Evolutionary conservation across 176 grass and related monocot species (phyloP).

Genomic region (Microstegium vimineum): DNA sequence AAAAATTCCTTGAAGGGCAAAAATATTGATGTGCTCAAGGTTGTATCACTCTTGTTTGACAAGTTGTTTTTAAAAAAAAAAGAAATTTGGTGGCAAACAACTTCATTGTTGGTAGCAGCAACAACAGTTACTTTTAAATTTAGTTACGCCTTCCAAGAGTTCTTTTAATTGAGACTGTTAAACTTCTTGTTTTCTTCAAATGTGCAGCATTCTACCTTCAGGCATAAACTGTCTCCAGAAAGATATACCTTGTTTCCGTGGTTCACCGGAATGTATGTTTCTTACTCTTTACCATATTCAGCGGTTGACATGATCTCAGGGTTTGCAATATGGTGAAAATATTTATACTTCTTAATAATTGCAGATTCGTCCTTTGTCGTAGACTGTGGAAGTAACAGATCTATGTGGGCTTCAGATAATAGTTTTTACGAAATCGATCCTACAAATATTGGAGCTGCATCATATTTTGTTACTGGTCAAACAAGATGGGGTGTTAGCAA

Average conservation of each 20-base stretch:
- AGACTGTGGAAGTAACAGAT: slow-evolving; percentile 52
- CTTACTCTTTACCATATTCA: not conserved
- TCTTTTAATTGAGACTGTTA: not conserved
- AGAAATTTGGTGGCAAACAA: slow-evolving; percentile 86
- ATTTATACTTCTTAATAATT: not conserved
- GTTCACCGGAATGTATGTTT: slow-evolving; percentile 55
- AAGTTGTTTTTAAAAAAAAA: not conserved
- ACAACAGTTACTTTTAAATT: slow-evolving; percentile 36
- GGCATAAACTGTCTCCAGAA: slow-evolving; percentile 73
- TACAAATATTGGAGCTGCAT: not conserved
- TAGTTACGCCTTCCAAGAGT: not conserved
- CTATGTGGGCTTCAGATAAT: slow-evolving; percentile 42
- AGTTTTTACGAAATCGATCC: slow-evolving; percentile 31
- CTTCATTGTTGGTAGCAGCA: slow-evolving; percentile 36
- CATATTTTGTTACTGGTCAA: slow-evolving; percentile 14
- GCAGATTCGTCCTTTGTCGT: slow-evolving; percentile 77
- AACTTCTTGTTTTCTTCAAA: not conserved
- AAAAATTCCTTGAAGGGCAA: not conserved
- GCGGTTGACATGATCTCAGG: not conserved
- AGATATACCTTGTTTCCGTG: slow-evolving; percentile 59
- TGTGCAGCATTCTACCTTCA: slow-evolving; percentile 40
- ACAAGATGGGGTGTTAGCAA: slow-evolving; percentile 12
- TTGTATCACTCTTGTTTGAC: not conserved
- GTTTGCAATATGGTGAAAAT: not conserved
- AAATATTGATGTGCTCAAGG: not conserved